Percentiles rank a stretch among this genome's conserved stretches.
phyloP scores from a whole-genome alignment of 768 basidiomycete species.

The Psilocybe sp. region DNA sequence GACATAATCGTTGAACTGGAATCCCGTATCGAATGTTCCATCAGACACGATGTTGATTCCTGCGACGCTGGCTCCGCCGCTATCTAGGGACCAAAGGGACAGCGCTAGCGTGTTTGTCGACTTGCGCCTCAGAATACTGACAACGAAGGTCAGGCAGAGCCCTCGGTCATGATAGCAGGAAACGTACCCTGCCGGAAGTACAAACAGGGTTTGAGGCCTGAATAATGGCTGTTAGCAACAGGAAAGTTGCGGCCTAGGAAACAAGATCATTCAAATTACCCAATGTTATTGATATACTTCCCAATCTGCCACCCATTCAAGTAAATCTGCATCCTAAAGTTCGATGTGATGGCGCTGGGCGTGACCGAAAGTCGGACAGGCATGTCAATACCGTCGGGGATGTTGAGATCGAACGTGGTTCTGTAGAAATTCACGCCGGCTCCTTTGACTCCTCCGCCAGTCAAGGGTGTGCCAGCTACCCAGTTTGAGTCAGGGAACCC shows the following conservation, averaged over 20 bases:
- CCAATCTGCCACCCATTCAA: slow-evolving; percentile 54
- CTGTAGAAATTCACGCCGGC: slow-evolving; percentile 83
- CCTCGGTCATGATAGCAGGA: not conserved
- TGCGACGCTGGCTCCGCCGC: slow-evolving; percentile 36
- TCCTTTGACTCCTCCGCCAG: slow-evolving; percentile 52
- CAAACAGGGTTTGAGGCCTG: slow-evolving; percentile 47
- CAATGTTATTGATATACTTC: slow-evolving; percentile 51
- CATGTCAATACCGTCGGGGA: slow-evolving; percentile 39
- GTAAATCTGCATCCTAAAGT: slow-evolving; percentile 48
- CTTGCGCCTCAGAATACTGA: slow-evolving; percentile 38
- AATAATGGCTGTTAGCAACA: not conserved
- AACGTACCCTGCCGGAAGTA: slow-evolving; percentile 46
- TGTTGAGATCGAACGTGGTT: slow-evolving; percentile 61
- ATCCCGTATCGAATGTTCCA: slow-evolving; percentile 39
- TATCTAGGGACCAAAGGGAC: slow-evolving; percentile 49
- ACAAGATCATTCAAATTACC: slow-evolving; percentile 20
- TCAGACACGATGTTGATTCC: slow-evolving; percentile 42
- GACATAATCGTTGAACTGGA: slow-evolving; percentile 37
- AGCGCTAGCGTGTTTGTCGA: slow-evolving; percentile 44
- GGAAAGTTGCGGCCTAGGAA: not conserved
- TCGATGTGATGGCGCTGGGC: slow-evolving; percentile 40
- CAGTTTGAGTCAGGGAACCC: slow-evolving; percentile 64
- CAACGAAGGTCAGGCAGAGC: not conserved
- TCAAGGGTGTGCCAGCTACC: slow-evolving; percentile 48
- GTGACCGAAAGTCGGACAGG: slow-evolving; percentile 45